Conservation (phyloP, 2,329 filamentous ascomycete genomes). For the Sphaerostilbella broomeana region DNA sequence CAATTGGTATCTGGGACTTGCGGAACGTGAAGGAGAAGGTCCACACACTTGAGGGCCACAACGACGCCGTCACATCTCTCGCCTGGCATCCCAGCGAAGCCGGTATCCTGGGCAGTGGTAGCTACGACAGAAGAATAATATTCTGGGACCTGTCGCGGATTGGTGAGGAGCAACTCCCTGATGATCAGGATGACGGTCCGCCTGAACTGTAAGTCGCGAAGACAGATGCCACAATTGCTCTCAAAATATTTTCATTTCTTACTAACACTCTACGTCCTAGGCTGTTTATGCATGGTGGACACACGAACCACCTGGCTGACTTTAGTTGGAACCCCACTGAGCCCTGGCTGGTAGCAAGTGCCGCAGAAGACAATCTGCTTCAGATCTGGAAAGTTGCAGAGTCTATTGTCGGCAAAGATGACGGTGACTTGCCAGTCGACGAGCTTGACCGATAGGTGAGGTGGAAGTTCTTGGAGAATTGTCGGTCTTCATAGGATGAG, state of each 20-base stretch:
- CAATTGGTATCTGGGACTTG: conserved; percentile 90
- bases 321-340: conserved; percentile 98
- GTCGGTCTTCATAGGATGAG: conserved; percentile 27
- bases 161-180: conserved; percentile 89
- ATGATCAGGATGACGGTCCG: conserved; percentile 90
- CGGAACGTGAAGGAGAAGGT: conserved; percentile 85
- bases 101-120: conserved; percentile 80
- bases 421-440: conserved; percentile 67
- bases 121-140: conserved; percentile 87
- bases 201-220: conserved; percentile 71
- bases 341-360: conserved; percentile 92
- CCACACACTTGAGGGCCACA: conserved; percentile 83
- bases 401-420: conserved; percentile 71
- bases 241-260: background rate
- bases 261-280: conserved; percentile 34
- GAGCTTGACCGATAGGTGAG: conserved; percentile 60
- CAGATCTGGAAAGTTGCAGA: conserved; percentile 90
- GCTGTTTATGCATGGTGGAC: conserved; percentile 96
- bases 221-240: background rate
- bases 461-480: conserved; percentile 28
- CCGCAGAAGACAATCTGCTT: conserved; percentile 92
- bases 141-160: conserved; percentile 94
- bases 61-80: conserved; percentile 82
- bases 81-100: conserved; percentile 92
- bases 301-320: conserved; percentile 93